A percentile compares a stretch with the other conserved stretches of the same genome.
Evolutionary conservation across 2,329 filamentous ascomycete genomes (phyloP).

Genomic region (Westerdykella ornata): DNA sequence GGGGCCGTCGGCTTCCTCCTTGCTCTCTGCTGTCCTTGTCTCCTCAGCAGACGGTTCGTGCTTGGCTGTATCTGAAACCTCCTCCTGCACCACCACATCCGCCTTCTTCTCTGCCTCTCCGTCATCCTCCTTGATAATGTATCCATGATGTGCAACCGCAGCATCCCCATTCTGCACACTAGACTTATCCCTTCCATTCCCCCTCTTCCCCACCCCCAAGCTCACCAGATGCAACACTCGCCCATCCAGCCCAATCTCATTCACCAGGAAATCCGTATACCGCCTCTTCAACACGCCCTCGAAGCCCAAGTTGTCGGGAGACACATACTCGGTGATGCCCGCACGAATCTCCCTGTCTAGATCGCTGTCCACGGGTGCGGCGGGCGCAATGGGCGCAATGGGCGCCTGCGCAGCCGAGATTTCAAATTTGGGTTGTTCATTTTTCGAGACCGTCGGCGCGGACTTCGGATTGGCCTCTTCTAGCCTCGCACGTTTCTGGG

Average conservation of each 20-base stretch:
- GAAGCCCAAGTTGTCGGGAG: conserved; percentile 53
- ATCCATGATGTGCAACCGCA: conserved; percentile 1
- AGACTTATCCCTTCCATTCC: conserved; percentile 16
- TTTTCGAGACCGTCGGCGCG: conserved; percentile 7
- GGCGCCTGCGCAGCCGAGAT: not conserved
- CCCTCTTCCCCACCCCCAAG: conserved; percentile 26
- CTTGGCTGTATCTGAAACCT: not conserved
- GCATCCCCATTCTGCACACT: conserved; percentile 5
- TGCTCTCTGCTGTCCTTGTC: not conserved
- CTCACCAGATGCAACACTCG: conserved; percentile 65
- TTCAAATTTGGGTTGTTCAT: not conserved
- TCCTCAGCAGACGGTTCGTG: not conserved
- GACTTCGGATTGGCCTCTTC: conserved; percentile 13
- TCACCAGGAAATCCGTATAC: conserved; percentile 89
- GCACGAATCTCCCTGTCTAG: conserved; percentile 40
- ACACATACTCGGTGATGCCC: conserved; percentile 61
- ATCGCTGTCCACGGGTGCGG: conserved; percentile 21
- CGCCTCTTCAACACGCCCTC: conserved; percentile 61
- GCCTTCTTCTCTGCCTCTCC: conserved; percentile 4
- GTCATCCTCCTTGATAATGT: conserved; percentile 1
- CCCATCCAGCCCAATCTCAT: conserved; percentile 74
- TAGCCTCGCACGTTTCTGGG: conserved; percentile 30
- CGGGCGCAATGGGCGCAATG: conserved; percentile 9
- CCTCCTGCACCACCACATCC: not conserved
- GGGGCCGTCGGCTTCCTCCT: not conserved